Evolutionary conservation across 83 land plant genomes (phyloP).

Genomic region (Thuja plicata): DNA sequence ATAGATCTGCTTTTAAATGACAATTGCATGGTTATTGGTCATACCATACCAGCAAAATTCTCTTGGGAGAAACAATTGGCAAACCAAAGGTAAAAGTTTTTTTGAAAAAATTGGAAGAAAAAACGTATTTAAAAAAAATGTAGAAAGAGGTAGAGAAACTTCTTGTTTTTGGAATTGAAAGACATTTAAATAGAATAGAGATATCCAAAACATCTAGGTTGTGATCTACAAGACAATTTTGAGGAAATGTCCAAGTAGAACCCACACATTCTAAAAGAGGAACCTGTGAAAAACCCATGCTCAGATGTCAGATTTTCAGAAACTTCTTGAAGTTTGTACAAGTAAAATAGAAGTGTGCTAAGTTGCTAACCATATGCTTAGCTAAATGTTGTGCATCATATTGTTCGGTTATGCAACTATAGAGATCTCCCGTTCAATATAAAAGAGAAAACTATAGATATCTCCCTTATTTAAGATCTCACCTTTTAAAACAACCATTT

Average conservation of each 20-base stretch:
- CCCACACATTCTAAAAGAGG: neutral
- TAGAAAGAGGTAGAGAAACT: no score
- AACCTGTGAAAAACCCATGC: neutral
- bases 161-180: no score
- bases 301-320: neutral
- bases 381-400: neutral
- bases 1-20: no score
- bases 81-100: no score
- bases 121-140: no score
- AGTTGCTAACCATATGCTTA: neutral
- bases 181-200: no score
- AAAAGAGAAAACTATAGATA: neutral
- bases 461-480: neutral
- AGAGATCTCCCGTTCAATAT: no score
- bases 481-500: constrained; percentile 10
- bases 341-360: neutral
- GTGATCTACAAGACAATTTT: neutral
- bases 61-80: no score
- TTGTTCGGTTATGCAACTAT: neutral
- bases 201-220: neutral
- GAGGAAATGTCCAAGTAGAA: neutral
- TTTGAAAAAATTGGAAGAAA: no score
- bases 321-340: neutral
- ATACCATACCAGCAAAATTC: no score
- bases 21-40: no score